Evolutionary conservation across 2,329 filamentous ascomycete genomes (phyloP).

Genomic region (Pseudocercospora fijiensis): DNA sequence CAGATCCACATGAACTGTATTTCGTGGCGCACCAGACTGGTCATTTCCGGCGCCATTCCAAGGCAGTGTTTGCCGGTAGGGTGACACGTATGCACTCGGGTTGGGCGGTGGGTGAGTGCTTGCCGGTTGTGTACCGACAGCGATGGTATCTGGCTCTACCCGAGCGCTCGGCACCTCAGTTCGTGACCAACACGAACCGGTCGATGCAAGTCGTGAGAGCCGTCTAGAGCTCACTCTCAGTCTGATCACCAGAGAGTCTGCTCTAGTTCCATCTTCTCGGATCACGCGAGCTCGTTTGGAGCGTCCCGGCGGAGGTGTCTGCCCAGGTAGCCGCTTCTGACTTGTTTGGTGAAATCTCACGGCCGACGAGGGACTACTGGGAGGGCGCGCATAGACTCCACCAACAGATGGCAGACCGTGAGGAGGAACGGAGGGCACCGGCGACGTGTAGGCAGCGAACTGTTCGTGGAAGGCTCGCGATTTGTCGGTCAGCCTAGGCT

Average conservation of each 20-base stretch:
- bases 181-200: background rate
- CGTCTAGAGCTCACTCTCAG: conserved; percentile 1
- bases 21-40: background rate
- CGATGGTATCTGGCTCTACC: background rate
- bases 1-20: conserved; percentile 1
- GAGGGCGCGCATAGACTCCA: conserved; percentile 8
- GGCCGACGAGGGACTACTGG: background rate
- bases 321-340: background rate
- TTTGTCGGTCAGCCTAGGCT: conserved; percentile 9
- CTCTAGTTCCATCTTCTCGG: conserved; percentile 12
- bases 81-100: background rate
- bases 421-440: conserved; percentile 11
- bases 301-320: background rate
- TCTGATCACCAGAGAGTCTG: conserved; percentile 16
- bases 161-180: background rate
- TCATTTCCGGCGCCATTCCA: background rate
- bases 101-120: background rate
- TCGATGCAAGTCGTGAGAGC: background rate
- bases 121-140: background rate
- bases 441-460: conserved; percentile 18
- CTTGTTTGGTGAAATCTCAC: background rate
- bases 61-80: conserved; percentile 4
- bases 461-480: conserved; percentile 15
- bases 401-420: conserved; percentile 8
- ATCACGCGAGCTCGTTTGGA: conserved; percentile 14